Evolutionary conservation across 148 eudicot genomes (phyloP).

Genomic region (Heliamphora exappendiculata): DNA sequence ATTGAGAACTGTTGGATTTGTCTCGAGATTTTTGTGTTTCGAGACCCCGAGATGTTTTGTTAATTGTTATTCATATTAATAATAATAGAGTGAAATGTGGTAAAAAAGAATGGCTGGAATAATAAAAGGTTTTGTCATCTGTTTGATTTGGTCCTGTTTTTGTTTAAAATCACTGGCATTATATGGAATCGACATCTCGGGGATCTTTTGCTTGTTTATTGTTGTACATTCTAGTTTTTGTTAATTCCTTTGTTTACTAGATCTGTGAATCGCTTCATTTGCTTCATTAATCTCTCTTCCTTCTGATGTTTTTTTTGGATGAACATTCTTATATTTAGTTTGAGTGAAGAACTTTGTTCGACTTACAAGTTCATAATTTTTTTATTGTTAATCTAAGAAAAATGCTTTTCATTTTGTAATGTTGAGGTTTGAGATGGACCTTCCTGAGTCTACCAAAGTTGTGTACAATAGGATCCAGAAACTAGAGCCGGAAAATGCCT

Average conservation of each 20-base stretch:
- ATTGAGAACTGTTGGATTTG: too few species aligned
- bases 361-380: too few species aligned
- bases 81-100: neutral
- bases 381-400: too few species aligned
- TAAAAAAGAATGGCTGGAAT: too few species aligned
- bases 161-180: neutral
- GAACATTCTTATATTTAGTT: neutral
- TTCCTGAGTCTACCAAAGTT: constrained; percentile 30
- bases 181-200: neutral
- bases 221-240: neutral
- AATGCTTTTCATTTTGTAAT: neutral
- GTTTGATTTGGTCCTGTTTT: too few species aligned
- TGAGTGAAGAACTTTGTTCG: neutral
- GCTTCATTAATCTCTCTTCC: neutral
- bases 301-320: too few species aligned
- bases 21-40: too few species aligned
- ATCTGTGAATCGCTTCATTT: neutral
- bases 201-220: neutral
- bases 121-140: too few species aligned
- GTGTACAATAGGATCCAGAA: constrained; percentile 31
- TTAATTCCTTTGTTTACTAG: neutral
- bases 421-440: constrained; percentile 25
- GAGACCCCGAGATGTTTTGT: neutral
- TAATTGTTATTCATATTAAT: neutral
- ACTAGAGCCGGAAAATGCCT: constrained; percentile 35